Percentiles rank a stretch among this genome's conserved stretches.
These are phyloP conservation scores for Huntiella bhutanensis DNA, from an alignment of 2,329 filamentous ascomycete species.

Conservation along the genomic window DNA sequence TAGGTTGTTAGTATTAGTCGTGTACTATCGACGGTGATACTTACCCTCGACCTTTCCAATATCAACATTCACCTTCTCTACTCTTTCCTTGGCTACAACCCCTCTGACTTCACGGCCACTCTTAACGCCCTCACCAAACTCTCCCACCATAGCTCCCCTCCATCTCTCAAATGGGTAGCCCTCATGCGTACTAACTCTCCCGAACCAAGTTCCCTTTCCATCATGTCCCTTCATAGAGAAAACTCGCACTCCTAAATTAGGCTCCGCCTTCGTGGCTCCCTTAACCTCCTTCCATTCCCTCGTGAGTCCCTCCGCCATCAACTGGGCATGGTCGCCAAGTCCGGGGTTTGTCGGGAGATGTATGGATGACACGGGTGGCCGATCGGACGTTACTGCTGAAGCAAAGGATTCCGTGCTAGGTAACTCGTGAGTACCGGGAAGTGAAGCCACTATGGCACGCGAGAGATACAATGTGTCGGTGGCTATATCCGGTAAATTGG, in stretches of 20 bases:
- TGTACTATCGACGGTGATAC: slow-evolving; percentile 36
- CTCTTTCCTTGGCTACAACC: slow-evolving; percentile 59
- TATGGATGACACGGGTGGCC: background rate
- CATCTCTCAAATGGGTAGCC: slow-evolving; percentile 60
- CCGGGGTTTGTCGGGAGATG: slow-evolving; percentile 8
- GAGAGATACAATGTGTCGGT: slow-evolving; percentile 43
- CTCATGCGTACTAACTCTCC: slow-evolving; percentile 63
- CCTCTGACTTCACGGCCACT: slow-evolving; percentile 63
- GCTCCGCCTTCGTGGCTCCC: slow-evolving; percentile 43
- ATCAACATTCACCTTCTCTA: slow-evolving; percentile 38
- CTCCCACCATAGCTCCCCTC: slow-evolving; percentile 54
- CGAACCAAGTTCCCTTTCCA: slow-evolving; percentile 77
- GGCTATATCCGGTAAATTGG: slow-evolving; percentile 33
- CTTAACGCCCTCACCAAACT: slow-evolving; percentile 54
- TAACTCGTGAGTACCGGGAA: slow-evolving; percentile 40
- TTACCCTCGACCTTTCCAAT: slow-evolving; percentile 7
- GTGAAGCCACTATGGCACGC: slow-evolving; percentile 56
- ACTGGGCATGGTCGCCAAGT: slow-evolving; percentile 13
- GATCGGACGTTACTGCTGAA: background rate
- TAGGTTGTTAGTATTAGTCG: slow-evolving; percentile 15
- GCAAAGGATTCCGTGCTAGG: slow-evolving; percentile 14
- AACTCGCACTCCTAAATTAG: slow-evolving; percentile 56
- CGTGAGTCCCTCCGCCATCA: slow-evolving; percentile 35
- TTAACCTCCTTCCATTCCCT: slow-evolving; percentile 81
- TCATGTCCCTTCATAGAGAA: slow-evolving; percentile 69